phyloP scores from a whole-genome alignment of 2,329 filamentous ascomycete genomes.

The Neonectria magnoliae region DNA sequence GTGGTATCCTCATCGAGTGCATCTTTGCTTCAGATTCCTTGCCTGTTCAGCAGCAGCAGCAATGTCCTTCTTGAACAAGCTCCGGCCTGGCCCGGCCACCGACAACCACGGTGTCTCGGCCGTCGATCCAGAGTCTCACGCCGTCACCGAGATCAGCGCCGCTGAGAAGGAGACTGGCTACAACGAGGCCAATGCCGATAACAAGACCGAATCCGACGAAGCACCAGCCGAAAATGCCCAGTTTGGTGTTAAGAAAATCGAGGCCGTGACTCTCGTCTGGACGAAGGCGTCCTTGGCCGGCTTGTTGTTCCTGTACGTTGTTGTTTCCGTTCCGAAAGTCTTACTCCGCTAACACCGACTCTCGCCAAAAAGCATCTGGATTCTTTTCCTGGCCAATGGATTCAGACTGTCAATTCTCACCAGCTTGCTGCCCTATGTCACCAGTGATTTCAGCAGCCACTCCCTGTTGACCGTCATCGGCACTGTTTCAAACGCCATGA shows the following conservation, averaged over 20 bases:
- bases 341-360: slow-evolving; percentile 15
- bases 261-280: slow-evolving; percentile 55
- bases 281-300: slow-evolving; percentile 48
- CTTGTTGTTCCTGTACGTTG: slow-evolving; percentile 46
- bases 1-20: not conserved
- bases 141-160: slow-evolving; percentile 2
- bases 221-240: slow-evolving; percentile 38
- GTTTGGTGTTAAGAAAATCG: slow-evolving; percentile 53
- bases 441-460: slow-evolving; percentile 62
- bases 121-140: slow-evolving; percentile 22
- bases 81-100: slow-evolving; percentile 20
- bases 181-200: slow-evolving; percentile 6
- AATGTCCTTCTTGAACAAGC: slow-evolving; percentile 35
- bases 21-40: not conserved
- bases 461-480: slow-evolving; percentile 63
- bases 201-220: slow-evolving; percentile 20
- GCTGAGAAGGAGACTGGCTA: slow-evolving; percentile 14
- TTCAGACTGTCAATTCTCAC: slow-evolving; percentile 55
- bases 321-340: not conserved
- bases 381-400: slow-evolving; percentile 62
- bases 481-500: slow-evolving; percentile 63
- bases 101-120: not conserved
- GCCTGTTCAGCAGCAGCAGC: slow-evolving; percentile 14
- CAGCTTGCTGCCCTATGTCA: slow-evolving; percentile 57
- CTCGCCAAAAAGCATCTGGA: slow-evolving; percentile 52